Evolutionary conservation across 1,284 basidiomycete genomes (phyloP), one percentile per base, ranked within the genome.

Genomic region (Malassezia restricta): DNA sequence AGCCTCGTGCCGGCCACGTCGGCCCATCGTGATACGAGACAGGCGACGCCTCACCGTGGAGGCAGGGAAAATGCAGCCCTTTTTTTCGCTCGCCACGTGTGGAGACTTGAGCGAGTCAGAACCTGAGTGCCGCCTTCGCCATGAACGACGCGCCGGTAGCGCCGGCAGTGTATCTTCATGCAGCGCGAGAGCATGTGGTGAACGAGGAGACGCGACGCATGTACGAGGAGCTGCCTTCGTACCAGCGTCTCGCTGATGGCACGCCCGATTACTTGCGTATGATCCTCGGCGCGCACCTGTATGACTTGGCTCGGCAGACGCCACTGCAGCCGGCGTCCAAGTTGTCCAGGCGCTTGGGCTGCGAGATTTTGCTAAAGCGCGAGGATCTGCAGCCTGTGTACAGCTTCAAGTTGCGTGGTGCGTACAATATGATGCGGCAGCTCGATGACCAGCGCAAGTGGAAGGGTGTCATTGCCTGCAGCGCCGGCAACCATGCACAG

Each of bases 371-470:
- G 80, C 80, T 99, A 57, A 99, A 99, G 76, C 81, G 88, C 30
- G 88, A 92, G 73, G 89, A 92, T 68, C 78, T 91, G 6, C 94
- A 98, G 57, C 88, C 95, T 61, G 94, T 99, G 14, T 99, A 98
- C 75, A 89, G 86, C 72, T 99, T 99, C 83, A 99, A 99, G 56
- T 58, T 71, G 15, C 58, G 94, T 7, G 94, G 94, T 24, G 94
- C 94, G 15, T 98, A 94, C 79, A 99, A 99, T 76, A 87, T 96
- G 74, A 99, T 99, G 94, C 87, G 87, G 6, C 82, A 82, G 74
- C 77, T 99, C 40, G 79, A 79, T 8, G 82, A 85, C 24, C 87
- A 90, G 54, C 90, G 96, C 65, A 81, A 90, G 60, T 89, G 87
- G 86, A 92, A 91, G 75, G 94, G 94, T 55, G 94, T 99, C 61